phyloP scores from a whole-genome alignment of 148 eudicot genomes.

The Cornus suecica region DNA sequence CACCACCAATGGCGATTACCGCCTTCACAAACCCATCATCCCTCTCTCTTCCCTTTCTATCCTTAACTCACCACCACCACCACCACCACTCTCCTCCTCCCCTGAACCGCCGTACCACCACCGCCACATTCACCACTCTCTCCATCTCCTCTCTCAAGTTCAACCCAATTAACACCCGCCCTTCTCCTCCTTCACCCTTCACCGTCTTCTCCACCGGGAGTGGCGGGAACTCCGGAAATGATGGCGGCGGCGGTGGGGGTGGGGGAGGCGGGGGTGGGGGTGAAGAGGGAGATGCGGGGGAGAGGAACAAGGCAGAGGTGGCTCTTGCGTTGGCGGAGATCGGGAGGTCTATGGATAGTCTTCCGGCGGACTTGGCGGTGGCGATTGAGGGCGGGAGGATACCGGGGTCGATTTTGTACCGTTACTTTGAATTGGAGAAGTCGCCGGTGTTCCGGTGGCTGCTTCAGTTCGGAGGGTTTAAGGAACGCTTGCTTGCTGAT shows the following conservation, averaged over 20 bases:
- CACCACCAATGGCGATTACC: constrained; percentile 24
- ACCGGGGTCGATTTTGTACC: constrained; percentile 43
- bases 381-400: constrained; percentile 55
- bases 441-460: constrained; percentile 60
- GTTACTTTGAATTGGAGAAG: constrained; percentile 66
- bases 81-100: neutral
- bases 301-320: constrained; percentile 53
- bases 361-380: constrained; percentile 60
- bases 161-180: constrained; percentile 13
- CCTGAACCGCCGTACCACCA: constrained; percentile 2
- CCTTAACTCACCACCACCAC: constrained; percentile 9
- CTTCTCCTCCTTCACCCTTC: constrained; percentile 15
- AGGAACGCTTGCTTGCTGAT: constrained; percentile 75
- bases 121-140: constrained; percentile 4
- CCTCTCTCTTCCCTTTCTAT: neutral
- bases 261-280: constrained; percentile 26
- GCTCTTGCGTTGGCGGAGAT: constrained; percentile 39
- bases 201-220: constrained; percentile 20
- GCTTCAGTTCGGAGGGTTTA: constrained; percentile 74
- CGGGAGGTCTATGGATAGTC: constrained; percentile 48
- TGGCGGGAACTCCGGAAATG: constrained; percentile 14
- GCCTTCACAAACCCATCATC: constrained; percentile 5
- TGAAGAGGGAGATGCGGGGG: constrained; percentile 40
- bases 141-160: constrained; percentile 11
- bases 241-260: constrained; percentile 22